Evolutionary conservation across 2,329 filamentous ascomycete species (phyloP).

Genomic region (Trichothecium sympodiale): DNA sequence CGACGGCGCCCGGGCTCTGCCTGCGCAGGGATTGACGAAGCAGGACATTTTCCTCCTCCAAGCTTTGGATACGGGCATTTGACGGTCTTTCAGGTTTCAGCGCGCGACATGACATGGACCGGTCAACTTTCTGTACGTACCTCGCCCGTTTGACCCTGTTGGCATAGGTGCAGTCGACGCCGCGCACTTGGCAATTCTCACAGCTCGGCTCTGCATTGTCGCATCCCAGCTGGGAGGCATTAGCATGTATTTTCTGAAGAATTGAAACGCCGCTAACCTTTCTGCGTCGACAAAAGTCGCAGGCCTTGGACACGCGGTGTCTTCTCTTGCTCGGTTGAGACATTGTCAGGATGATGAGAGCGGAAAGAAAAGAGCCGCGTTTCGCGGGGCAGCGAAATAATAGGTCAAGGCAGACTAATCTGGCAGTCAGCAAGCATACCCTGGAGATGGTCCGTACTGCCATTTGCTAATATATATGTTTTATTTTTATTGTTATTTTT

Average conservation of each 20-base stretch:
- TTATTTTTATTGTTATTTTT: too few relatives aligned
- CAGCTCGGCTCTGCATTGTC: conserved; percentile 11
- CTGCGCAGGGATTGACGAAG: conserved; percentile 16
- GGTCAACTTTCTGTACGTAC: conserved; percentile 1
- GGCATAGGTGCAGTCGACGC: conserved; percentile 8
- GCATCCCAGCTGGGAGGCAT: conserved; percentile 7
- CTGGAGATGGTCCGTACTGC: too few relatives aligned
- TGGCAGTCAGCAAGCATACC: too few relatives aligned
- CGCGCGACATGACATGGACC: too few relatives aligned
- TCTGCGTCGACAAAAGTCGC: conserved; percentile 12
- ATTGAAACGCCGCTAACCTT: conserved; percentile 7
- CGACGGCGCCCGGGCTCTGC: conserved; percentile 1
- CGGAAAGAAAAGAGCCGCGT: too few relatives aligned
- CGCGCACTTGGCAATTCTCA: conserved; percentile 7
- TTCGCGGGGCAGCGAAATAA: too few relatives aligned
- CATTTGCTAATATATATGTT: too few relatives aligned
- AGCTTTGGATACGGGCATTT: conserved; percentile 18
- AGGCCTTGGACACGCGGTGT: conserved; percentile 3
- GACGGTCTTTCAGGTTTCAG: conserved; percentile 6
- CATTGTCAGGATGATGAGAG: too few relatives aligned
- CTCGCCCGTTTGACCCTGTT: conserved; percentile 5
- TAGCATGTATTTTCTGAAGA: too few relatives aligned
- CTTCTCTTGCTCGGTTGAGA: too few relatives aligned
- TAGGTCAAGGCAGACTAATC: too few relatives aligned
- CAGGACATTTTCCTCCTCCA: conserved; percentile 25